Base-by-base conservation (phyloP, 1,284 basidiomycete species). In the Rhodotorula sp. region DNA sequence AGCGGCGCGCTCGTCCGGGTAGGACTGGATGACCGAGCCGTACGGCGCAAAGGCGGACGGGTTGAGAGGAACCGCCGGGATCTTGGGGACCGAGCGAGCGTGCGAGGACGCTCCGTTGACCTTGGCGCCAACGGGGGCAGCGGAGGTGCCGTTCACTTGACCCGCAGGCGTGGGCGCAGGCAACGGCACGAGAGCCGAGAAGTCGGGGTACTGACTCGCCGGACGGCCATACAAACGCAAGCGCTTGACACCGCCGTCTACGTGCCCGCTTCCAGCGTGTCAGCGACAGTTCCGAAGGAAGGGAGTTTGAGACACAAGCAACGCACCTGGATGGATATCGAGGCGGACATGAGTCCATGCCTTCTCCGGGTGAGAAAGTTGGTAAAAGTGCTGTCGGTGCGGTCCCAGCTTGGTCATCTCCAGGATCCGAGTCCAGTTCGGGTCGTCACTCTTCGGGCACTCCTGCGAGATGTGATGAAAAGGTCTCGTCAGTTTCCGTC, bases 181-280 rank as follows among this genome's bases (percentile, higher is more conserved):
- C 23, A 39, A 65, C 47, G 48, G 68, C 15, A 62, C 71, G 59
- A 54, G 77, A 31, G 54, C 73, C 61, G 46, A 78, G 58, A 61
- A 72, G 52, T 67, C 29, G 12, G 73, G 67, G 58, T 70, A 69
- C 6, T 78, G 68, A 34, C 71, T 74, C 3, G 83, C 84, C 68
- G 86, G 87, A 67, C 87, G 86, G 21, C 96, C 96, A 71, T 89
- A 85, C 61, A 98, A 81, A 64, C 96, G 87, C 31, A 99, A 84
- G 16, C 96, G 88, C 84, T 99, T 99, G 80, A 98, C 85, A 31
- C 96, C 96, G 62, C 96, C 96, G 80, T 99, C 96, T 83, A 65
- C 20, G 43, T 8, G 29, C 18, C 15, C 5, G 16, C 5, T 0
- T 26, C 16, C 8, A 29, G 31, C 3, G 3, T 3, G n/a, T n/a